Conservation (phyloP, 1,284 basidiomycete genomes). For the Ceratobasidium sp. region DNA sequence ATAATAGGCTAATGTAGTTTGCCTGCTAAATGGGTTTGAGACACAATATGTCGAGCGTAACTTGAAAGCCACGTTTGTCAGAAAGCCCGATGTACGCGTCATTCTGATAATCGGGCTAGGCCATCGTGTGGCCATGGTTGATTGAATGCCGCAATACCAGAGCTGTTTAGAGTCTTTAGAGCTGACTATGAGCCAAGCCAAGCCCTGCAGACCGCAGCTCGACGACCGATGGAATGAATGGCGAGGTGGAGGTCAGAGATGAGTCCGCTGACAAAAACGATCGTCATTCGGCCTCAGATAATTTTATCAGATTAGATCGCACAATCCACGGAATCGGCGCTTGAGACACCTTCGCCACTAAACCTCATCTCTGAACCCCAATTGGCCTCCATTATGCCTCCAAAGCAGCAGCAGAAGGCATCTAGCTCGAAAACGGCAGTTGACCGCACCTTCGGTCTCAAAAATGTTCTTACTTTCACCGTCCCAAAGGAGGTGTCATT, state of each 20-base stretch:
- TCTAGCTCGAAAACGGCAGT: constrained; percentile 71
- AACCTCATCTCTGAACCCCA: neutral
- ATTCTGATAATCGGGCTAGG: constrained; percentile 22
- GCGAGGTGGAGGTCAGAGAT: neutral
- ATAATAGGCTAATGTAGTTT: neutral
- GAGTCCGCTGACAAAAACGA: constrained; percentile 32
- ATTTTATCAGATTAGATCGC: constrained; percentile 31
- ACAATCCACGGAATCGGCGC: constrained; percentile 15
- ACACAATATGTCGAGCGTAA: neutral
- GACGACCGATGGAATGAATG: neutral
- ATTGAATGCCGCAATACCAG: neutral
- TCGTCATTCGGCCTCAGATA: neutral
- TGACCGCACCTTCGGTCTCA: constrained; percentile 92
- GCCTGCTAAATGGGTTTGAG: neutral
- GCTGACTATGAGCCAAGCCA: neutral
- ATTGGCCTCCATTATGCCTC: constrained; percentile 61
- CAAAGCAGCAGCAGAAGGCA: constrained; percentile 67
- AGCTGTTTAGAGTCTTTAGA: neutral
- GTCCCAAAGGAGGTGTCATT: constrained; percentile 7
- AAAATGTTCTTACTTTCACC: constrained; percentile 70
- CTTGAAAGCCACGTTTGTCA: neutral
- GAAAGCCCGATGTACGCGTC: constrained; percentile 31
- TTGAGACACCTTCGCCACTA: constrained; percentile 13
- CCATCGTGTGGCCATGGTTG: constrained; percentile 28
- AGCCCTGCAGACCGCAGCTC: neutral